Percentiles rank a stretch among this genome's conserved stretches.
These are phyloP conservation scores for Aspergillus hortae DNA, from an alignment of 2,329 filamentous ascomycete species.

Conservation along the genomic window DNA sequence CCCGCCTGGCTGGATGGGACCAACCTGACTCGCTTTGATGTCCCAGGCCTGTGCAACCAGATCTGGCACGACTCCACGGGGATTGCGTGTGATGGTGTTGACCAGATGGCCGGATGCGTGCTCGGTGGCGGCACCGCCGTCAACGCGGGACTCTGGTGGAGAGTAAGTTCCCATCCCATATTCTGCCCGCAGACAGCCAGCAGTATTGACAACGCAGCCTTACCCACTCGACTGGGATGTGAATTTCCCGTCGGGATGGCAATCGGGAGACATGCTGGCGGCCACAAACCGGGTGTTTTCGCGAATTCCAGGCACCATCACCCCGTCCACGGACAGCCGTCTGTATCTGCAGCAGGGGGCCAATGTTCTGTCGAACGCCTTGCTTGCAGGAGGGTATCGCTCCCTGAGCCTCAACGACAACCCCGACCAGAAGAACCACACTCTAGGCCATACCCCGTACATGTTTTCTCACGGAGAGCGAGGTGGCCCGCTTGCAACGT, in stretches of 20 bases:
- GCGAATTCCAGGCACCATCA: conserved; percentile 7
- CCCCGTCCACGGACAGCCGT: conserved; percentile 4
- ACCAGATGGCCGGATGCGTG: conserved; percentile 69
- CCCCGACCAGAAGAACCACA: conserved; percentile 5
- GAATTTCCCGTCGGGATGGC: conserved; percentile 7
- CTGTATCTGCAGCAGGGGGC: conserved; percentile 7
- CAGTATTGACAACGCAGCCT: conserved; percentile 2
- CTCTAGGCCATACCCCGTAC: conserved; percentile 6
- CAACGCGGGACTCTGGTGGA: conserved; percentile 9
- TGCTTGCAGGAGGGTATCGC: conserved; percentile 2
- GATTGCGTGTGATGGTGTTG: conserved; percentile 59
- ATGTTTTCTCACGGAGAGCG: conserved; percentile 10
- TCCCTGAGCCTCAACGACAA: conserved; percentile 1
- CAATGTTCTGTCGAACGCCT: neutral
- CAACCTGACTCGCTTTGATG: conserved; percentile 66
- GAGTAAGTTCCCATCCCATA: neutral
- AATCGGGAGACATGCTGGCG: conserved; percentile 4
- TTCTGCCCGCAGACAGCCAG: neutral
- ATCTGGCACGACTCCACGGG: conserved; percentile 61
- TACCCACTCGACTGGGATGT: conserved; percentile 6
- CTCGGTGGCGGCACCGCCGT: conserved; percentile 52
- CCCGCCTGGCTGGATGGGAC: conserved; percentile 57
- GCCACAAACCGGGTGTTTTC: conserved; percentile 4
- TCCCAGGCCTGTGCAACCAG: conserved; percentile 68
- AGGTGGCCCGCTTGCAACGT: conserved; percentile 8